phyloP scores from a whole-genome alignment of 768 basidiomycete species.

The Auriscalpium vulgare region DNA sequence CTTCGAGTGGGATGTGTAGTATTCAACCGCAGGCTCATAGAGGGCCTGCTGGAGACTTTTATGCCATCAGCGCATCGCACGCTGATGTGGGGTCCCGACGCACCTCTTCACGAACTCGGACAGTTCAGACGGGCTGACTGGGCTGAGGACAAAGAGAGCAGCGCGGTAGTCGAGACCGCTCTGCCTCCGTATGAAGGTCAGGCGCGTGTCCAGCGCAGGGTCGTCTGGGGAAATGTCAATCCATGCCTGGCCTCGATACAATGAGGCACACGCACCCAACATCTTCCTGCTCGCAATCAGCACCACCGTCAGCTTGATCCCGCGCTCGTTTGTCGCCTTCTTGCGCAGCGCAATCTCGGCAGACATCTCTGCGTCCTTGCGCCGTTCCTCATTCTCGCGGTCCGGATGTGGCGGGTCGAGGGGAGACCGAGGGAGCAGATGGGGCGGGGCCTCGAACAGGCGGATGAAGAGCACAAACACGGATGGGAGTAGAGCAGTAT shows the following conservation, averaged over 20 bases:
- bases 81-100: background rate
- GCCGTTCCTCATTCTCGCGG: constrained; percentile 57
- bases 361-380: constrained; percentile 68
- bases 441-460: constrained; percentile 58
- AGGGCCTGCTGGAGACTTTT: constrained; percentile 79
- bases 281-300: constrained; percentile 82
- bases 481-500: constrained; percentile 83
- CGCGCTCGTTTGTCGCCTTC: constrained; percentile 71
- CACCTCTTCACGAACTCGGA: constrained; percentile 85
- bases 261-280: constrained; percentile 51
- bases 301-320: constrained; percentile 91
- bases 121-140: constrained; percentile 80
- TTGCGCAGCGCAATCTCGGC: constrained; percentile 75
- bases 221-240: constrained; percentile 50
- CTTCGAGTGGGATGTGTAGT: constrained; percentile 89
- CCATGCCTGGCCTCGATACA: background rate
- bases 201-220: constrained; percentile 67
- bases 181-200: constrained; percentile 82
- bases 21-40: constrained; percentile 84
- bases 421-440: constrained; percentile 37
- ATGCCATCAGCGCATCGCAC: background rate
- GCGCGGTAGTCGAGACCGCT: constrained; percentile 88
- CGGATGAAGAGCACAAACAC: constrained; percentile 90
- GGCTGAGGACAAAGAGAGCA: constrained; percentile 89
- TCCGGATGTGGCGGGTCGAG: constrained; percentile 47